These are phyloP conservation scores for Mucor racemosus DNA, from an alignment of 371 early-diverging fungal genomes.

Conservation along the genomic window DNA sequence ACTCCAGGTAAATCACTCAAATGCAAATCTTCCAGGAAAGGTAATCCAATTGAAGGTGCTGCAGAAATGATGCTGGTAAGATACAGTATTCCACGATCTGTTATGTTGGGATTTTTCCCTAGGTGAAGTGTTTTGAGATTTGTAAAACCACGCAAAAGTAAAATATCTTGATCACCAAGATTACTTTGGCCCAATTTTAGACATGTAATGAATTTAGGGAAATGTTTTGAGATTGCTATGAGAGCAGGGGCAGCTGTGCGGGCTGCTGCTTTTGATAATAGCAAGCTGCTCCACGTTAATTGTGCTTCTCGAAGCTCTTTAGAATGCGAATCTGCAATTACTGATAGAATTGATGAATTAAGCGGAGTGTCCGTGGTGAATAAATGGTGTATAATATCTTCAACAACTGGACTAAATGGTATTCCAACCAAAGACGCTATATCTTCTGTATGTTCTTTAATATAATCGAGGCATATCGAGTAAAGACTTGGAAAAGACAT, in stretches of 20 bases:
- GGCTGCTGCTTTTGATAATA: background rate
- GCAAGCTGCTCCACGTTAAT: conserved; percentile 5
- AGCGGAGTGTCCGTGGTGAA: conserved; percentile 15
- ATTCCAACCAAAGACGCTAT: conserved; percentile 19
- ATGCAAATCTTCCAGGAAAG: conserved; percentile 14
- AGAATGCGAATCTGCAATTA: conserved; percentile 15
- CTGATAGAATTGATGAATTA: conserved; percentile 16
- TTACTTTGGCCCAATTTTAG: conserved; percentile 6
- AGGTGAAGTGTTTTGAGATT: conserved; percentile 16
- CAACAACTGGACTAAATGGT: conserved; percentile 23
- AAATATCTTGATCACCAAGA: conserved; percentile 13
- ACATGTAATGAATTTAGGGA: conserved; percentile 17
- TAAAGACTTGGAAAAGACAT: conserved; percentile 25
- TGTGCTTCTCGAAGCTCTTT: conserved; percentile 14
- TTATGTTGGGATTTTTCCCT: background rate
- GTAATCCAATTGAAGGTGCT: conserved; percentile 3
- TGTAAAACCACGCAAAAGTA: background rate
- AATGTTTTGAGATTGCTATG: background rate
- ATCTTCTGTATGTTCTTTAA: conserved; percentile 21
- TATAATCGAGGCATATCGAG: conserved; percentile 27
- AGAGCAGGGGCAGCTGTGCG: background rate
- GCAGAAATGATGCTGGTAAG: conserved; percentile 7
- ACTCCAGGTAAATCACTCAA: conserved; percentile 9
- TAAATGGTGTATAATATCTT: conserved; percentile 11
- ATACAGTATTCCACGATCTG: conserved; percentile 13